These are phyloP conservation scores for Monascus purpureus DNA, from an alignment of 495 filamentous ascomycete species.

Conservation along the genomic window DNA sequence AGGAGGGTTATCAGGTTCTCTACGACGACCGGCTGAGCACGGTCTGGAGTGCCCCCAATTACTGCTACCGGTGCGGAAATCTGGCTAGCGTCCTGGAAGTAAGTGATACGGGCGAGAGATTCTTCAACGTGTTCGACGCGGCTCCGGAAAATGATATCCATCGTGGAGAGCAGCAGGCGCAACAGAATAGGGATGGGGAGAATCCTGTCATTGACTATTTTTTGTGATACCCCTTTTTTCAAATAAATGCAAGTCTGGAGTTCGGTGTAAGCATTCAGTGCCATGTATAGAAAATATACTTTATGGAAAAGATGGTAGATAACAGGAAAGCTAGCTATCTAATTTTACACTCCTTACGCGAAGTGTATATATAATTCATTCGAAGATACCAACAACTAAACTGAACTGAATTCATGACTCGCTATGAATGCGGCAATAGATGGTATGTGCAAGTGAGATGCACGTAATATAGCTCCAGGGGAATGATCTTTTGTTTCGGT, in stretches of 20 bases:
- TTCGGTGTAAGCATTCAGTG: slow-evolving; percentile 20
- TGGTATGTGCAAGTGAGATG: no score
- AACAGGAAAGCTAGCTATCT: no score
- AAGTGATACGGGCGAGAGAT: slow-evolving; percentile 76
- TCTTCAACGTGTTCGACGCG: slow-evolving; percentile 94
- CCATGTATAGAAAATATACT: no score
- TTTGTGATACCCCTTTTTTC: slow-evolving; percentile 42
- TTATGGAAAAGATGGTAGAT: no score
- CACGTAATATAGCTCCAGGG: no score
- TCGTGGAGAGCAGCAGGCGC: slow-evolving; percentile 53
- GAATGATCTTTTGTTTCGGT: no score
- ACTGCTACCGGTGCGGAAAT: slow-evolving; percentile 94
- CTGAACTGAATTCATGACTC: no score
- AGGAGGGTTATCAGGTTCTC: slow-evolving; percentile 91
- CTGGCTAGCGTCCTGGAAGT: slow-evolving; percentile 95
- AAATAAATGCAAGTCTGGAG: slow-evolving; percentile 18
- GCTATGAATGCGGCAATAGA: slow-evolving; percentile 2
- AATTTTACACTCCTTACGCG: no score
- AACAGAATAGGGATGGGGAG: slow-evolving; percentile 44
- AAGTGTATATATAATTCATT: no score
- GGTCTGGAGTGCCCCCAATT: slow-evolving; percentile 95
- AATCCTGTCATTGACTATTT: slow-evolving; percentile 60
- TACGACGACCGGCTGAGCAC: slow-evolving; percentile 91
- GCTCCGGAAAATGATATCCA: slow-evolving; percentile 90
- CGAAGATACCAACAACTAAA: no score